Conservation (phyloP, 2,329 filamentous ascomycete species). For the Monosporascus sp. region DNA sequence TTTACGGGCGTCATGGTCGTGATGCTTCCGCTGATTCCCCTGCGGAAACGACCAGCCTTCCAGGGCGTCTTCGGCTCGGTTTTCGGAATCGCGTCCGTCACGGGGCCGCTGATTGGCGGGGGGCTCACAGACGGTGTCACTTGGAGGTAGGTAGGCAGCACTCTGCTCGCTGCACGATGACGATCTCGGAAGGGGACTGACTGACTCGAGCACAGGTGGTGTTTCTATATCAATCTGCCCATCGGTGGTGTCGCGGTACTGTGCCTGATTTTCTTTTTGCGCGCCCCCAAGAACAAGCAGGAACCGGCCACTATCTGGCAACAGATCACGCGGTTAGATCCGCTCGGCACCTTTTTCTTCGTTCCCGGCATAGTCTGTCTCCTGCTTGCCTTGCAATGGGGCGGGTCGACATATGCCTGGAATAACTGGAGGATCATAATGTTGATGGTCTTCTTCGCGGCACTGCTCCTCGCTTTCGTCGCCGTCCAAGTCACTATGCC, state of each 20-base stretch:
- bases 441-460: conserved; percentile 46
- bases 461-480: conserved; percentile 42
- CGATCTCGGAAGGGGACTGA: no score
- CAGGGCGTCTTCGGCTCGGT: conserved; percentile 51
- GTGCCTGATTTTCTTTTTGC: conserved; percentile 44
- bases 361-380: conserved; percentile 55
- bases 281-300: conserved; percentile 28
- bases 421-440: conserved; percentile 45
- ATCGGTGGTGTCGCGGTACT: conserved; percentile 46
- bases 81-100: conserved; percentile 49
- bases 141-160: conserved; percentile 36
- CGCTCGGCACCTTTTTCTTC: conserved; percentile 54
- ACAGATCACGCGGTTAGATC: conserved; percentile 47
- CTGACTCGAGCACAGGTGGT: conserved; percentile 32
- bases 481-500: conserved; percentile 48
- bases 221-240: conserved; percentile 55
- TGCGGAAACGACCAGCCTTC: conserved; percentile 55
- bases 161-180: no score
- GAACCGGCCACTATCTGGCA: conserved; percentile 24
- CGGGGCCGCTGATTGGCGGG: conserved; percentile 49
- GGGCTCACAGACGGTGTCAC: conserved; percentile 42
- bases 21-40: conserved; percentile 53
- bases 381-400: conserved; percentile 60
- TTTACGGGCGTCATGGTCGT: conserved; percentile 53
- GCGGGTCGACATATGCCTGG: conserved; percentile 46